A percentile compares a stretch with the other conserved stretches of the same genome.
Evolutionary conservation across 2,329 filamentous ascomycete genomes (phyloP).

Genomic region (Talaromyces sp.): DNA sequence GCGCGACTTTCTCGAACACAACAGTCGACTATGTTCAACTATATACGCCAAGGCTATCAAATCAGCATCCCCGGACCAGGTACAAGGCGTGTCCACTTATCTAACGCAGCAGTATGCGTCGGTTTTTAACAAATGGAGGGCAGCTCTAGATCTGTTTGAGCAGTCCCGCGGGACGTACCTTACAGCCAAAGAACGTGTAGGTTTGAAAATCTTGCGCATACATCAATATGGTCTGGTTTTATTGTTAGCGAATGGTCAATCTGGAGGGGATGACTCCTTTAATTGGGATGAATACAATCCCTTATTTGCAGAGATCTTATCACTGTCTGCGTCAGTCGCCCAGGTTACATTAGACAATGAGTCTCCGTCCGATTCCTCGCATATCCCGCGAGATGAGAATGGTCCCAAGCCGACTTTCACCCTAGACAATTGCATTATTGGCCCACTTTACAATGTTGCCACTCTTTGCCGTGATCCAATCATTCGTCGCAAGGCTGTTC

Average conservation of each 20-base stretch:
- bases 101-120: constrained; percentile 2
- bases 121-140: constrained; percentile 3
- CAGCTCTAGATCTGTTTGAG: constrained; percentile 2
- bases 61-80: neutral
- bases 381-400: neutral
- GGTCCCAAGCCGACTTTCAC: constrained; percentile 18
- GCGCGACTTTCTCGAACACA: constrained; percentile 1
- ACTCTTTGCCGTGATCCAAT: constrained; percentile 26
- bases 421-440: constrained; percentile 26
- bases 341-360: constrained; percentile 8
- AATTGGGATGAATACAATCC: constrained; percentile 21
- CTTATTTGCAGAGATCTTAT: constrained; percentile 22
- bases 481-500: constrained; percentile 23
- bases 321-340: constrained; percentile 22
- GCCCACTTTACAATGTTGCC: constrained; percentile 21
- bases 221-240: neutral
- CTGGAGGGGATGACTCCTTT: constrained; percentile 9
- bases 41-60: constrained; percentile 2
- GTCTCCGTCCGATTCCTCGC: neutral
- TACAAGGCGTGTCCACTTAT: neutral
- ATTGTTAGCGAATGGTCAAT: neutral
- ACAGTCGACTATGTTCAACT: neutral
- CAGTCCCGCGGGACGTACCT: neutral
- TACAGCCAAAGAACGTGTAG: constrained; percentile 4
- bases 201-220: constrained; percentile 6